Percentiles rank a stretch among this genome's conserved stretches.
phyloP scores from a whole-genome alignment of 345 rosid genomes.

The Moringa oleifera region DNA sequence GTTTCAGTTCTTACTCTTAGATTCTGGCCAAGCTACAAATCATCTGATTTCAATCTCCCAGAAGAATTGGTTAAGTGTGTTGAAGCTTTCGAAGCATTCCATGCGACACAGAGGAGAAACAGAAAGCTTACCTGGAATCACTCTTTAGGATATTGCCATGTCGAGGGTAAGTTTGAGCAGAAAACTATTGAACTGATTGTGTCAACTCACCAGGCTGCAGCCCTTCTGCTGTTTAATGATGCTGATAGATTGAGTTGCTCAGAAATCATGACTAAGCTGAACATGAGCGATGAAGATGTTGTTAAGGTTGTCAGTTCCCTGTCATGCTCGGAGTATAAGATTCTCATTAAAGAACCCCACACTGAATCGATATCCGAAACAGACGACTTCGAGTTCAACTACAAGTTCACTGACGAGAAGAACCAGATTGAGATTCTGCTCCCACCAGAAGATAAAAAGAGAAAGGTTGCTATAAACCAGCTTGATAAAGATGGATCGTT shows the following conservation, averaged over 20 bases:
- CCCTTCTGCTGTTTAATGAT: slow-evolving; percentile 32
- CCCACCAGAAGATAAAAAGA: slow-evolving; percentile 33
- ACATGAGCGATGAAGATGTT: slow-evolving; percentile 30
- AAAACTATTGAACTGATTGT: slow-evolving; percentile 61
- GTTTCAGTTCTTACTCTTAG: slow-evolving; percentile 73
- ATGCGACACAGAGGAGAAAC: slow-evolving; percentile 54
- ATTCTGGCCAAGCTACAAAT: slow-evolving; percentile 76
- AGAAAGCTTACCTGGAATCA: slow-evolving; percentile 71
- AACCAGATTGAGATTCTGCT: slow-evolving; percentile 36
- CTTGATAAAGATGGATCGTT: slow-evolving; percentile 33
- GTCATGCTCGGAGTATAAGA: slow-evolving; percentile 37
- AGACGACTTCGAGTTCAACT: slow-evolving; percentile 35
- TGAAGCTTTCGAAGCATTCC: slow-evolving; percentile 58
- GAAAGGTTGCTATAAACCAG: slow-evolving; percentile 34
- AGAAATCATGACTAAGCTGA: slow-evolving; percentile 32
- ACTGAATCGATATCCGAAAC: slow-evolving; percentile 26
- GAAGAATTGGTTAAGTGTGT: slow-evolving; percentile 67
- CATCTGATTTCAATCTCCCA: slow-evolving; percentile 64
- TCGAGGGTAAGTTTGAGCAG: slow-evolving; percentile 58
- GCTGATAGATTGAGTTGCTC: slow-evolving; percentile 33
- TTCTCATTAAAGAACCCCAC: slow-evolving; percentile 33
- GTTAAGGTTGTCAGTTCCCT: slow-evolving; percentile 37
- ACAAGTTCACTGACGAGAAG: slow-evolving; percentile 34
- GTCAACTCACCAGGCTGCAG: slow-evolving; percentile 53
- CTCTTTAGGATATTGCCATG: slow-evolving; percentile 58